Base-by-base conservation (phyloP, 192 early-diverging fungal species). In the Funneliformis mosseae region DNA sequence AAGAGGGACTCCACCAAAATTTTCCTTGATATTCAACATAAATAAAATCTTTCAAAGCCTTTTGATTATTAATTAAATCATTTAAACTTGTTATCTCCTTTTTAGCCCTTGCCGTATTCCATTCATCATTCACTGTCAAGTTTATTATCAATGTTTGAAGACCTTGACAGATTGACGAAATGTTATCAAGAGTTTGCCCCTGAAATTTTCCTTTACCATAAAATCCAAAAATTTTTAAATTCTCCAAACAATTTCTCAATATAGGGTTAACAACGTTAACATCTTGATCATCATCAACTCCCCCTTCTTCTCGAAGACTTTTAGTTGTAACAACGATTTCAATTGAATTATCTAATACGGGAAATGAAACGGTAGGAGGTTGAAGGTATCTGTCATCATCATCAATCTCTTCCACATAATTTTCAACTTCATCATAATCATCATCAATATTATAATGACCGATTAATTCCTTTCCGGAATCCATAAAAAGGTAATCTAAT, bases 21-120 rank as follows among this genome's bases (percentile, higher is more conserved):
- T n/a, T n/a, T n/a, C 68, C 68, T 21, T 33, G 68, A 70, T 70
- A 70, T 70, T 70, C 68, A 39, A 42, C 68, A 43, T 21, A 70
- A 41, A 70, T 42, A 43, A 70, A 70, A 23, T 70, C 68, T 70
- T 43, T 42, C n/a, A 70, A 43, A 23, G 23, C 7, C n/a, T 70
- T 70, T 70, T 70, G 68, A 43, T 10, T 41, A 70, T 70, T 42
- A 70, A 70, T 70, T n/a, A 70, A 42, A 23, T 70, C 8, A 42
- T 38, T 42, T 42, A 70, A 70, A n/a, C 18, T 21, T 42, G 18
- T n/a, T n/a, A 70, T 9, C n/a, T 70, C 39, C 7, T 2, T 16
- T n/a, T 70, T n/a, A 11, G 33, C 68, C 6, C 16, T 70, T 11
- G 21, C 68, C 9, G 68, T 43, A 70, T 42, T 67, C 64, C 64